Base-by-base conservation (phyloP, 768 basidiomycete species). In the Leccinum imitatum region DNA sequence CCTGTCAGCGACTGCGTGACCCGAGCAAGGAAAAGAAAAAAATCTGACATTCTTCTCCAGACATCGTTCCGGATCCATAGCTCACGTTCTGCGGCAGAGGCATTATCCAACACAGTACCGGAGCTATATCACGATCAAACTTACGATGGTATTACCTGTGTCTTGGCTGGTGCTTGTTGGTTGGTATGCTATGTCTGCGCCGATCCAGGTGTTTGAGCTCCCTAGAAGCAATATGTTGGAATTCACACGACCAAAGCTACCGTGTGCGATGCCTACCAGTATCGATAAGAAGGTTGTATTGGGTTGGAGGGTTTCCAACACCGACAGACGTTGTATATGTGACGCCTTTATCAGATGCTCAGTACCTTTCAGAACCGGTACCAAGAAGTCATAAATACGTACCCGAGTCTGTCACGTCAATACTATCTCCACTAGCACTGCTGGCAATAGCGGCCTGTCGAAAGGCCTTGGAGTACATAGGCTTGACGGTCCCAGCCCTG, bases 331-430 rank as follows among this genome's bases (percentile, higher is more conserved):
- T 73, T 11, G 80, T 82, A 68, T 87, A 87, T 17, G 81, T 83
- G 8, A 86, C 82, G 59, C 75, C 78, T 67, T 57, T 19, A 23
- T 17, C 10, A 46, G 15, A n/a, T 25, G 54, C 0, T 71, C 51
- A 56, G 25, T 25, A 46, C 31, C 27, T 9, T 53, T 35, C 10
- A 27, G 17, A 33, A 13, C 7, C 3, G 8, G 19, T 3, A 25
- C 52, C n/a, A 10, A 46, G 13, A 33, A 33, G 11, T 11, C 31
- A 14, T 37, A 44, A 9, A 44, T 25, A 56, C 71, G 33, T 57
- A 78, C 81, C 79, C 54, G 85, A 75, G 68, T 86, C 82, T 41
- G 82, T 85, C 50, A 82, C 84, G 56, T 86, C 82, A 59, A 86
- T 79, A 48, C 77, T 80, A 17, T 62, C 51, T 19, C 54, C 30